Evolutionary conservation across 1,139 yeast species (phyloP), one percentile per base, ranked within the genome.

Genomic region (Komagataea norvegica): DNA sequence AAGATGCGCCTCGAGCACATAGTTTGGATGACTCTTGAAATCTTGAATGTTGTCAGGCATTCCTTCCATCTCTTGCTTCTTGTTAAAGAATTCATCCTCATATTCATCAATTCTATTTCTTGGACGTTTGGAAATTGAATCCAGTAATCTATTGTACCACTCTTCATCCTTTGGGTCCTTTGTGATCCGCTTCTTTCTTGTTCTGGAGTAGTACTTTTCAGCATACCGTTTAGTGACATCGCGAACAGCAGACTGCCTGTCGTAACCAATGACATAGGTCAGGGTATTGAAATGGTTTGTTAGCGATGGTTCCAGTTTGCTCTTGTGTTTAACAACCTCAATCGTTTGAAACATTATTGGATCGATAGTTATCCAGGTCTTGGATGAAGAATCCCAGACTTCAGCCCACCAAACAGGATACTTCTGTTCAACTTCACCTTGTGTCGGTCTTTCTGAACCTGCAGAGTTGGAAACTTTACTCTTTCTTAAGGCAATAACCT

Each of bases 341-440:
- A 89, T 76, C 1, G 72, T 61, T 39, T 74, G 62, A 32, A 79
- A 70, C 15, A 77, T 79, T 1, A 80, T 65, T 0, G 96, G 94
- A 51, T 91, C 97, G 1, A 88, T 68, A 5, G 94, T 77, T n/a
- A 87, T 71, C 95, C 96, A 89, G 44, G 72, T 74, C 42, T 77
- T 71, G 5, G 77, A 61, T 43, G 71, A 75, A 36, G 72, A 72
- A 56, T 91, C 91, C 94, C 95, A 91, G 0, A 85, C 96, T 57
- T 91, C 99, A 13, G 78, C 79, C 98, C 98, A 91, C 54, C 83
- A 87, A 0, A 87, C 68, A 0, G 97, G 97, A 52, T 65, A 80
- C 5, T 55, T 57, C 36, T 49, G 40, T 7, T 59, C 60, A 17
- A 51, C 40, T 29, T 50, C 55, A 3, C 47, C 52, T 9, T 33